Conservation (phyloP, 1,284 basidiomycete species). For the Earliella scabrosa region DNA sequence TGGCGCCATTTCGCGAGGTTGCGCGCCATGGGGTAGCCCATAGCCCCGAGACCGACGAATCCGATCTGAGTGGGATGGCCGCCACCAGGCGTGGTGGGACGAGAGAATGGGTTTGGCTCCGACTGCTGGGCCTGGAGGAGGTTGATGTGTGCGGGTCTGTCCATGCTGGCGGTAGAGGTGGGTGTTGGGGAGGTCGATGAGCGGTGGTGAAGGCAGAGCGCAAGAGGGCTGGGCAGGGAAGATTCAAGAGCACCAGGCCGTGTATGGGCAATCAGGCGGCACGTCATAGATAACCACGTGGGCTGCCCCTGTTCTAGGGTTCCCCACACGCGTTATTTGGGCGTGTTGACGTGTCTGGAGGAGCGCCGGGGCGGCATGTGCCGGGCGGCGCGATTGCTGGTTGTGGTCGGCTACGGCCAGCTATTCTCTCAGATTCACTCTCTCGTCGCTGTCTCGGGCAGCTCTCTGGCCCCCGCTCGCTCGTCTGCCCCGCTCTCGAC, state of each 20-base stretch:
- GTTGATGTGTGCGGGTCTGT: slow-evolving; percentile 12
- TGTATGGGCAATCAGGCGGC: slow-evolving; percentile 5
- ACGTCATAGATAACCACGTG: slow-evolving; percentile 19
- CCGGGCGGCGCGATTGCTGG: slow-evolving; percentile 12
- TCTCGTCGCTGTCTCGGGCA: too few species aligned
- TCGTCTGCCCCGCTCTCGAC: slow-evolving; percentile 27
- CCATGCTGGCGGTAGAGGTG: background rate
- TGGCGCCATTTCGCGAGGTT: slow-evolving; percentile 67
- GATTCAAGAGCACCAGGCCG: slow-evolving; percentile 4
- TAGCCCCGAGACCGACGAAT: slow-evolving; percentile 69
- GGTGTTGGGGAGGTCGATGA: background rate
- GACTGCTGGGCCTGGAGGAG: slow-evolving; percentile 21
- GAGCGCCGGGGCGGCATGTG: slow-evolving; percentile 13
- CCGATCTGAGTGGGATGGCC: slow-evolving; percentile 50
- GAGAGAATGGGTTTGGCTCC: slow-evolving; percentile 55
- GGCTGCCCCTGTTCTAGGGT: slow-evolving; percentile 10
- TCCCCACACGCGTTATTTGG: slow-evolving; percentile 18
- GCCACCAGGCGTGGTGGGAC: slow-evolving; percentile 54
- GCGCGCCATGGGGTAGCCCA: slow-evolving; percentile 76
- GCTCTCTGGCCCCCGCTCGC: too few species aligned
- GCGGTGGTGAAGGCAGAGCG: background rate
- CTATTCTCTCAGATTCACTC: slow-evolving; percentile 9
- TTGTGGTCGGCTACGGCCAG: slow-evolving; percentile 24
- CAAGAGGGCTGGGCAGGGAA: background rate
- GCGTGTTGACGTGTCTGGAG: slow-evolving; percentile 17